Conservation (phyloP, 495 filamentous ascomycete species). For the Aspergillus conjunctus region DNA sequence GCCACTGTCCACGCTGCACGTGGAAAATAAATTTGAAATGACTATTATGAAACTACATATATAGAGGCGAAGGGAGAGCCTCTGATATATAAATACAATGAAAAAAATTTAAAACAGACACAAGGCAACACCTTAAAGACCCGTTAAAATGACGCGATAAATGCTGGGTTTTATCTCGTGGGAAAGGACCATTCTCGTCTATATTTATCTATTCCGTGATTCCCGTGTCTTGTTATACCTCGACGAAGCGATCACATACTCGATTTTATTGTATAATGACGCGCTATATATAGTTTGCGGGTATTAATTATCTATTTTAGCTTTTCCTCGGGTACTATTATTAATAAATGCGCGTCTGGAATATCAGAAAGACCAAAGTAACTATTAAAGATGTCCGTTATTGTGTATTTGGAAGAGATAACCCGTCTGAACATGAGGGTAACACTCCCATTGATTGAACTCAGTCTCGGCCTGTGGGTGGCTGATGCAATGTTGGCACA, state of each 20-base stretch:
- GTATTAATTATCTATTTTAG: constrained; percentile 8
- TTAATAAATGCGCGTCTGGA: not conserved
- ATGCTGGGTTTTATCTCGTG: not conserved
- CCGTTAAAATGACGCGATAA: not conserved
- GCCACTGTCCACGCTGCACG: constrained; percentile 66
- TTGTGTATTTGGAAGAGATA: too few relatives aligned
- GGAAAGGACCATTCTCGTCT: not conserved
- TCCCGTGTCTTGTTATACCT: constrained; percentile 20
- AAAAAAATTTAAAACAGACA: not conserved
- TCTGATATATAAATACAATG: constrained; percentile 17
- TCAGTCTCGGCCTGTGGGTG: too few relatives aligned
- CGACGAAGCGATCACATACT: constrained; percentile 20
- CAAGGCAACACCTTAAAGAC: not conserved
- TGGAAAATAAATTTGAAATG: constrained; percentile 47
- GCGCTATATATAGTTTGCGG: constrained; percentile 15
- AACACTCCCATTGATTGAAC: too few relatives aligned
- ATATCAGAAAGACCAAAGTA: not conserved
- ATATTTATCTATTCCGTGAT: constrained; percentile 18
- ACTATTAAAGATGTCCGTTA: too few relatives aligned
- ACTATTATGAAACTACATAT: constrained; percentile 25
- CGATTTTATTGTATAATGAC: constrained; percentile 19
- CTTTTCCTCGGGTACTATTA: not conserved
- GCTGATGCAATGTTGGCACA: too few relatives aligned
- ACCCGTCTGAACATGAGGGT: too few relatives aligned
- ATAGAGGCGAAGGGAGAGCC: not conserved